A percentile compares a stretch with the other conserved stretches of the same genome.
phyloP scores from a whole-genome alignment of 306 rosid genomes.

The Hylodesmum podocarpum region DNA sequence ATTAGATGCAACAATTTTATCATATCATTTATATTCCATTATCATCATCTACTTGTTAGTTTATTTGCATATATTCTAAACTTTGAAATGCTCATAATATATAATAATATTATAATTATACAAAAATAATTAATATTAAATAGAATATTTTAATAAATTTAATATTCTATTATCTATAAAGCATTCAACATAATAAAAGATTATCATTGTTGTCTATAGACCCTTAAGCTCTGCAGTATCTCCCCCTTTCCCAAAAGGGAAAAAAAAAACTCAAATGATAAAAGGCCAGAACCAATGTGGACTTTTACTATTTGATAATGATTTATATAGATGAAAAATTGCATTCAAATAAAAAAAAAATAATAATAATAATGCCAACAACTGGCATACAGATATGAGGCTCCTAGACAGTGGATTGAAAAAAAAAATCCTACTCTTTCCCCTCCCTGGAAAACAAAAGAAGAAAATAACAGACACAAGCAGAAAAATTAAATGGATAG shows the following conservation, averaged over 20 bases:
- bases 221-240: background rate
- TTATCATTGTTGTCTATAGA: too few relatives aligned
- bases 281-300: background rate
- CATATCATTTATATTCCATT: too few relatives aligned
- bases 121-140: too few relatives aligned
- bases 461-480: background rate
- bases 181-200: too few relatives aligned
- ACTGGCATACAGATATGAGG: constrained; percentile 29
- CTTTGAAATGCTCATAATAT: too few relatives aligned
- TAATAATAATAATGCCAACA: background rate
- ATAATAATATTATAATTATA: too few relatives aligned
- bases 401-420: constrained; percentile 6
- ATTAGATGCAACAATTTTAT: too few relatives aligned
- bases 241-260: background rate
- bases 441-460: background rate
- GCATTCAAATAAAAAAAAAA: background rate
- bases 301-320: constrained; percentile 7
- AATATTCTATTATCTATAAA: too few relatives aligned
- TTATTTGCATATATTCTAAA: too few relatives aligned
- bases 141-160: too few relatives aligned
- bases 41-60: too few relatives aligned
- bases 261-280: background rate
- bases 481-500: constrained; percentile 22
- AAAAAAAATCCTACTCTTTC: constrained; percentile 11
- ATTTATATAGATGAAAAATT: background rate